Conservation (phyloP, 257 asterid species). For the Plectranthus barbatus region DNA sequence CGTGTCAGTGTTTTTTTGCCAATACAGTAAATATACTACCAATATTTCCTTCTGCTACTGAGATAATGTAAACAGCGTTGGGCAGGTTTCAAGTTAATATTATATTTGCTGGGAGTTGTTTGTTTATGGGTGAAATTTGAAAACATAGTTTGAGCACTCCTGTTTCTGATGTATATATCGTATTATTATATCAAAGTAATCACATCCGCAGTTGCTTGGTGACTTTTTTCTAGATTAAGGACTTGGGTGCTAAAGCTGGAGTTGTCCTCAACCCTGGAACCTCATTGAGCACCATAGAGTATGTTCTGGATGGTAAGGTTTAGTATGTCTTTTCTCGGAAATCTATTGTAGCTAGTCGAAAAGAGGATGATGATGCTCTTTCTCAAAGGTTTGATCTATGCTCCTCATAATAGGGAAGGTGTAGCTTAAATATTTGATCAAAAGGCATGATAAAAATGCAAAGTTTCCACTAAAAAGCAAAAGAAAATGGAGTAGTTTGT, state of each 20-base stretch:
- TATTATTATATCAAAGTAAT: not conserved
- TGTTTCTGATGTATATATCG: not conserved
- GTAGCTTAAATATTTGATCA: not conserved
- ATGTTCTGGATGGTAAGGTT: conserved; percentile 85
- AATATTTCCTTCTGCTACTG: not conserved
- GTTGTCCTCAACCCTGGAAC: conserved; percentile 97
- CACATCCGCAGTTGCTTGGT: not conserved
- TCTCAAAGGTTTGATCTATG: not conserved
- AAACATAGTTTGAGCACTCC: not conserved
- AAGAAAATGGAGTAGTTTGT: no score
- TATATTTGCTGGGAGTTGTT: not conserved
- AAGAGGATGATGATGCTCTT: not conserved
- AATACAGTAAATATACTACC: not conserved
- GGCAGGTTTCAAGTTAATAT: not conserved
- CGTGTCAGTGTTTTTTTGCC: not conserved
- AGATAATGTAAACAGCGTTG: not conserved
- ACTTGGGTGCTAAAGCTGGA: conserved; percentile 98
- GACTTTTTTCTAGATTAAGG: conserved; percentile 53
- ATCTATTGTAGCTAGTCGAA: not conserved
- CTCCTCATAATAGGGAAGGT: not conserved
- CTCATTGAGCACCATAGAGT: conserved; percentile 75
- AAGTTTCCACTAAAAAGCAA: not conserved
- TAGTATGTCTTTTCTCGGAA: not conserved
- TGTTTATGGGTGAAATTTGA: not conserved
- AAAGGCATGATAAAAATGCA: not conserved